Percentiles rank a stretch among this genome's conserved stretches.
Evolutionary conservation across 2,329 filamentous ascomycete genomes (phyloP).

Genomic region (Biscogniauxia mediterranea): DNA sequence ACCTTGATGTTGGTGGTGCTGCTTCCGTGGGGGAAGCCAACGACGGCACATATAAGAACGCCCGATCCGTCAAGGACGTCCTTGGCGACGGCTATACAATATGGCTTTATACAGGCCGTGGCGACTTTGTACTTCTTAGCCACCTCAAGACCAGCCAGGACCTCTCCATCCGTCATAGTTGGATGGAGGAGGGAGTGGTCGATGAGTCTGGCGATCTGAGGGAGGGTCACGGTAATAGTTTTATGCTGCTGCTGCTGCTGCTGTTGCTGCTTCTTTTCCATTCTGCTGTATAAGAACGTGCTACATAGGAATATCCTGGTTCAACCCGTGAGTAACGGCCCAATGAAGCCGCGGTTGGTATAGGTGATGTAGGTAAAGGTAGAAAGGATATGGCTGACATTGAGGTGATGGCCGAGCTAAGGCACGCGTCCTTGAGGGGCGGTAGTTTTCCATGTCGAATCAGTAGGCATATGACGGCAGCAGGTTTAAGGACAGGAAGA

Average conservation of each 20-base stretch:
- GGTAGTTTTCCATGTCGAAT: background rate
- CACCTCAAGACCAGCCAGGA: slow-evolving; percentile 48
- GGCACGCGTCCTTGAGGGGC: background rate
- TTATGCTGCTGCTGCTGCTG: slow-evolving; percentile 4
- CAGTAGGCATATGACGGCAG: background rate
- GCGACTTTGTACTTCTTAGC: slow-evolving; percentile 48
- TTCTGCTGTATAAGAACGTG: background rate
- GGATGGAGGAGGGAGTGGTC: slow-evolving; percentile 63
- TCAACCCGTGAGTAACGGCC: background rate
- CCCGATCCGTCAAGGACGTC: slow-evolving; percentile 44
- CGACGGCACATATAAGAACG: slow-evolving; percentile 55
- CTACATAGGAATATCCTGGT: background rate
- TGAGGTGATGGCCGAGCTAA: background rate
- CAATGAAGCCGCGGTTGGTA: background rate
- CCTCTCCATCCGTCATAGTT: slow-evolving; percentile 56
- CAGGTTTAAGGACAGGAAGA: background rate
- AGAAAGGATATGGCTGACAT: background rate
- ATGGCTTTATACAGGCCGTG: slow-evolving; percentile 59
- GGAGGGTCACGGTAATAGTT: slow-evolving; percentile 41
- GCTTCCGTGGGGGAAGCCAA: slow-evolving; percentile 61
- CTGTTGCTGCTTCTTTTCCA: background rate
- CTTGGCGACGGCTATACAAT: slow-evolving; percentile 48
- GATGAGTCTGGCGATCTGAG: slow-evolving; percentile 52
- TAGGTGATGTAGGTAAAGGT: background rate
- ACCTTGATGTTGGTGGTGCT: slow-evolving; percentile 54